phyloP scores from a whole-genome alignment of 1,139 yeast genomes.

The Keqinozyma sinolaborantium region DNA sequence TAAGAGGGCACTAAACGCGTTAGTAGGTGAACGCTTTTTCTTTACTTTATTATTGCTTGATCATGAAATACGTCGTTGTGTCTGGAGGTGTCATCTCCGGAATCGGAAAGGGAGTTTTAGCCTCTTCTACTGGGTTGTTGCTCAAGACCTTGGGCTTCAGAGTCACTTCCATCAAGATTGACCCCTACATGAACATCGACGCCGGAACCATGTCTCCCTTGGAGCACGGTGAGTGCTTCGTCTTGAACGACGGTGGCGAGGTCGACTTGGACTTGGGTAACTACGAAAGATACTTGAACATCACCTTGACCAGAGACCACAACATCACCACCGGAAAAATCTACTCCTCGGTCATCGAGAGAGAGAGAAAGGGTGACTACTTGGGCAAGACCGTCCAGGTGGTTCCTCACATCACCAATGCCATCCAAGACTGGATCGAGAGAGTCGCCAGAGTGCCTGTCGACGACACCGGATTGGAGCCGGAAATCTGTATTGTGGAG shows the following conservation, averaged over 20 bases:
- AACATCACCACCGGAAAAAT: conserved; percentile 98
- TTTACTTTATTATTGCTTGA: conserved; percentile 1
- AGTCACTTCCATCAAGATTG: conserved; percentile 96
- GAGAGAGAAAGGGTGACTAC: conserved; percentile 95
- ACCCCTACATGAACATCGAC: conserved; percentile 98
- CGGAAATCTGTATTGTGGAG: conserved; percentile 93
- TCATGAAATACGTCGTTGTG: conserved; percentile 97
- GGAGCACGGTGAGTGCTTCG: conserved; percentile 99
- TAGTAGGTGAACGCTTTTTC: not conserved
- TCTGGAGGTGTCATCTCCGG: conserved; percentile 99
- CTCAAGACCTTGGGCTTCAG: conserved; percentile 91
- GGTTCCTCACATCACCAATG: conserved; percentile 95
- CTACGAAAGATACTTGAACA: conserved; percentile 93
- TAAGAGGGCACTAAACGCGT: conserved; percentile 37
- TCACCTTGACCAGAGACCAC: conserved; percentile 89
- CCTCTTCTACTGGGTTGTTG: conserved; percentile 94
- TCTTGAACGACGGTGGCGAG: conserved; percentile 97
- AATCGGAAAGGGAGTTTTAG: conserved; percentile 96
- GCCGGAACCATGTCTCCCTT: conserved; percentile 99
- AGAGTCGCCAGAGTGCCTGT: conserved; percentile 89
- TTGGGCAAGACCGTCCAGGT: conserved; percentile 99
- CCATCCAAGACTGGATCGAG: conserved; percentile 98
- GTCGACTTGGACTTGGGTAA: conserved; percentile 97
- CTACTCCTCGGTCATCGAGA: conserved; percentile 89
- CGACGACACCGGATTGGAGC: conserved; percentile 83